Percentiles rank a stretch among this genome's conserved stretches.
Conservation (phyloP, 139 green algal genomes). For the Volvox reticuliferus region DNA sequence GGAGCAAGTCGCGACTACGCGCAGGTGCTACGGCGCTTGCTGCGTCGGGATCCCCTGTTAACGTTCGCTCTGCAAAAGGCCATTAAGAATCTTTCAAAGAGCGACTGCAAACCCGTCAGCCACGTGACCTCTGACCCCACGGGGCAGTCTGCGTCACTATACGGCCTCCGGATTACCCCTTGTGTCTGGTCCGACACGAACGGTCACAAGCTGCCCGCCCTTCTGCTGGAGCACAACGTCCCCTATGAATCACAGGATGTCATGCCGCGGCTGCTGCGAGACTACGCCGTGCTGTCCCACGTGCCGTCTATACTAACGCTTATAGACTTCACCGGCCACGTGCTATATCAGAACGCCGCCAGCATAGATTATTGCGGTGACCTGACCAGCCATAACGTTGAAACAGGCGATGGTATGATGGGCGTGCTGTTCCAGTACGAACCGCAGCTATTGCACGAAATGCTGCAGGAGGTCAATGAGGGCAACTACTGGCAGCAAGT, state of each 20-base stretch:
- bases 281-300: slow-evolving; percentile 64
- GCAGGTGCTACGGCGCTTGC: slow-evolving; percentile 53
- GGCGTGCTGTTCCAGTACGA: slow-evolving; percentile 50
- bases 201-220: slow-evolving; percentile 40
- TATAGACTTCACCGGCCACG: slow-evolving; percentile 65
- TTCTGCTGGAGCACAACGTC: slow-evolving; percentile 66
- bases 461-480: slow-evolving; percentile 62
- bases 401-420: slow-evolving; percentile 49
- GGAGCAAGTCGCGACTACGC: slow-evolving; percentile 50
- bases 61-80: slow-evolving; percentile 67
- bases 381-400: slow-evolving; percentile 59
- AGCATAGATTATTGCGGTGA: slow-evolving; percentile 66
- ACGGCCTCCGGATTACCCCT: slow-evolving; percentile 63
- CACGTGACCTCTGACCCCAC: slow-evolving; percentile 65
- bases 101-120: slow-evolving; percentile 49
- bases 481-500: slow-evolving; percentile 65
- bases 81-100: slow-evolving; percentile 49
- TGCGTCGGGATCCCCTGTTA: slow-evolving; percentile 60
- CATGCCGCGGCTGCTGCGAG: slow-evolving; percentile 62
- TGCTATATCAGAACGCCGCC: slow-evolving; percentile 66
- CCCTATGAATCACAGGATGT: slow-evolving; percentile 62
- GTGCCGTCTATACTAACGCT: slow-evolving; percentile 68
- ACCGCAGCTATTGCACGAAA: slow-evolving; percentile 49
- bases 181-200: slow-evolving; percentile 55
- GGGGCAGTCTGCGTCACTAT: slow-evolving; percentile 52